Evolutionary conservation across 1,284 basidiomycete species (phyloP).

Genomic region (Melampsora americana): DNA sequence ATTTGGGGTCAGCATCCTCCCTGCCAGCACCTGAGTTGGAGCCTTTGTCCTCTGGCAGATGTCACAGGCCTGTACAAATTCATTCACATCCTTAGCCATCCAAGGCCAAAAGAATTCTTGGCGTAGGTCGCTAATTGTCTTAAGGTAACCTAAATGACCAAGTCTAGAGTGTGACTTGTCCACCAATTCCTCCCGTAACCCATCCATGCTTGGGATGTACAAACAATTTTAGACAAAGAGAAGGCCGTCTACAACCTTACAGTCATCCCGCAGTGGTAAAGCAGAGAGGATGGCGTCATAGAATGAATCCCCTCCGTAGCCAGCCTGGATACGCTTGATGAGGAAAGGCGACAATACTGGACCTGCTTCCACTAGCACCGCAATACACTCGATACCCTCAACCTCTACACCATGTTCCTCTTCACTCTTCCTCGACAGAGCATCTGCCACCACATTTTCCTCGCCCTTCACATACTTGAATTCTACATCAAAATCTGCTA

Average conservation of each 20-base stretch:
- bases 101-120: conserved; percentile 57
- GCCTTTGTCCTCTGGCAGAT: conserved; percentile 45
- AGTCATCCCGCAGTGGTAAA: conserved; percentile 3
- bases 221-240: conserved; percentile 52
- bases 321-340: neutral
- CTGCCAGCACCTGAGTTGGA: conserved; percentile 4
- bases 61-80: conserved; percentile 22
- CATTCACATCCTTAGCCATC: conserved; percentile 50
- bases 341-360: neutral
- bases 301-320: neutral
- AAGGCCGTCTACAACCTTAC: conserved; percentile 47
- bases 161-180: conserved; percentile 52
- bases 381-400: neutral
- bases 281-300: too few relatives aligned
- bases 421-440: neutral
- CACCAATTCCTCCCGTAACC: conserved; percentile 49
- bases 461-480: conserved; percentile 1
- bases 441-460: neutral
- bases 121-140: conserved; percentile 53
- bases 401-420: too few relatives aligned
- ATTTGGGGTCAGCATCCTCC: conserved; percentile 33
- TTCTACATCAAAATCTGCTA: neutral
- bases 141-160: conserved; percentile 57
- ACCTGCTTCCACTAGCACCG: neutral
- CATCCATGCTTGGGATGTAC: conserved; percentile 51